Evolutionary conservation across 805 yeast species (phyloP).

Genomic region (Yarrowia osloensis): DNA sequence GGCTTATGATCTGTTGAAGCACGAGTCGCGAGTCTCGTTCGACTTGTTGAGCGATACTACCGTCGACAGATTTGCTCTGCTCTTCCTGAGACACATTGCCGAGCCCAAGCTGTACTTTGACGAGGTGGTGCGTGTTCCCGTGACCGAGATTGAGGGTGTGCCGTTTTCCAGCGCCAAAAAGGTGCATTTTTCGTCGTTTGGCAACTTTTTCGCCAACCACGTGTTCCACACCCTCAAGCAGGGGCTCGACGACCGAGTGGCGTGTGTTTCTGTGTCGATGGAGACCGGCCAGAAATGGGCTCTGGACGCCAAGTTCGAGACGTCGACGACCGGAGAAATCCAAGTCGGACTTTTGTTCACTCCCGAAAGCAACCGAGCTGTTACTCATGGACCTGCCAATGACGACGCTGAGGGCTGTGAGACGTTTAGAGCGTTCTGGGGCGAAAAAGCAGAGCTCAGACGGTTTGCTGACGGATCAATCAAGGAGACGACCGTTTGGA

Average conservation of each 20-base stretch:
- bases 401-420: slow-evolving; percentile 60
- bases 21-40: slow-evolving; percentile 69
- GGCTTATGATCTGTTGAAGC: slow-evolving; percentile 62
- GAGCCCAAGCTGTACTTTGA: slow-evolving; percentile 63
- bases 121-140: slow-evolving; percentile 55
- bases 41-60: slow-evolving; percentile 72
- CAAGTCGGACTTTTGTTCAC: slow-evolving; percentile 69
- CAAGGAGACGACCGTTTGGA: slow-evolving; percentile 89
- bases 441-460: slow-evolving; percentile 77
- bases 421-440: slow-evolving; percentile 86
- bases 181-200: slow-evolving; percentile 68
- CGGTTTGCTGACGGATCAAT: slow-evolving; percentile 91
- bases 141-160: slow-evolving; percentile 36
- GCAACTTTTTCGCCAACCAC: slow-evolving; percentile 63
- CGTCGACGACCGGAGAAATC: slow-evolving; percentile 26
- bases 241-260: slow-evolving; percentile 55
- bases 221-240: slow-evolving; percentile 53
- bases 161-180: slow-evolving; percentile 68
- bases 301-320: slow-evolving; percentile 30
- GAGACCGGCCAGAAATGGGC: slow-evolving; percentile 27
- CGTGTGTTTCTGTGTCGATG: not conserved
- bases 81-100: slow-evolving; percentile 64
- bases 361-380: slow-evolving; percentile 72
- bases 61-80: slow-evolving; percentile 76
- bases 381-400: slow-evolving; percentile 82